Percentiles rank a stretch among this genome's conserved stretches.
phyloP scores from a whole-genome alignment of 1,139 yeast species.

The Debaryomyces subglobosus region DNA sequence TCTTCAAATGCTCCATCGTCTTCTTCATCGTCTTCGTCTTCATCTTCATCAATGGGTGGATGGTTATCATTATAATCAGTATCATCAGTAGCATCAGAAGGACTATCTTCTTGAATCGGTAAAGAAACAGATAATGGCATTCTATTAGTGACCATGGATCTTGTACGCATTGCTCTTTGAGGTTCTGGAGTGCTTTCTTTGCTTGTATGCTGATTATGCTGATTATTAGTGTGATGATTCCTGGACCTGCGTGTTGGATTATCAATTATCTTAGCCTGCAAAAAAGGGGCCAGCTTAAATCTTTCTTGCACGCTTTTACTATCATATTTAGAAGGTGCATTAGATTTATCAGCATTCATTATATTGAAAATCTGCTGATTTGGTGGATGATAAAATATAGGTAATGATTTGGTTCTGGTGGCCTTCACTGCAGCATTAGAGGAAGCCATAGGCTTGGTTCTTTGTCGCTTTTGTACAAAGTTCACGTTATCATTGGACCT shows the following conservation, averaged over 20 bases:
- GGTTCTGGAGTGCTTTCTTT: conserved; percentile 38
- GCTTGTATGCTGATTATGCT: conserved; percentile 15
- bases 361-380: conserved; percentile 45
- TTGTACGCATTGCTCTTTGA: conserved; percentile 47
- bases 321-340: conserved; percentile 42
- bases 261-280: conserved; percentile 43
- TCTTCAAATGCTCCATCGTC: conserved; percentile 22
- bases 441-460: conserved; percentile 11
- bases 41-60: conserved; percentile 21
- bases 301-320: conserved; percentile 48
- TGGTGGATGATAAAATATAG: conserved; percentile 52
- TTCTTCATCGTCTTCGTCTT: conserved; percentile 22
- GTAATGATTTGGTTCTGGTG: conserved; percentile 65
- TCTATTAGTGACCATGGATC: conserved; percentile 42
- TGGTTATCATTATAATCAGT: conserved; percentile 36
- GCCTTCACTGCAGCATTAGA: conserved; percentile 50
- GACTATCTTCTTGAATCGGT: conserved; percentile 44
- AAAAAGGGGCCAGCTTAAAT: conserved; percentile 52
- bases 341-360: conserved; percentile 47
- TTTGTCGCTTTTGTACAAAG: conserved; percentile 4
- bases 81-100: conserved; percentile 33
- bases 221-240: background rate
- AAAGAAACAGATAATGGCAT: conserved; percentile 38
- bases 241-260: conserved; percentile 27
- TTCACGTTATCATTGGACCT: conserved; percentile 10